Evolutionary conservation across 768 basidiomycete species (phyloP), one percentile per base, ranked within the genome.

Genomic region (Termitomyces heimii): DNA sequence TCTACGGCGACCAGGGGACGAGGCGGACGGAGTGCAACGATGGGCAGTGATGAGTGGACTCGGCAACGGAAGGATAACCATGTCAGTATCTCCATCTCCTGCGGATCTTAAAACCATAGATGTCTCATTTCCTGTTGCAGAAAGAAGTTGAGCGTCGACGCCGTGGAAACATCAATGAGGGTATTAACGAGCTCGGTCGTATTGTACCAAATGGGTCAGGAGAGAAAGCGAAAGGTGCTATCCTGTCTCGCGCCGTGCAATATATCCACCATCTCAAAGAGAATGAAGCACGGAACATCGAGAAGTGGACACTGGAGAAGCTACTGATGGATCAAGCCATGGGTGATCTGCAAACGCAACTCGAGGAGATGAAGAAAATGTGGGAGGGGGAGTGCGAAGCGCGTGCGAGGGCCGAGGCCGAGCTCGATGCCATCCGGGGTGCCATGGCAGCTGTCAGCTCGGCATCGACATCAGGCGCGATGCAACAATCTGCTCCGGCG

Each of bases 141-240:
- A 98, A 98, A 92, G 94, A 98, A 75, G 94, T 98, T 13, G 96
- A 99, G 70, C 89, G 96, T 53, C 84, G 93, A 37, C 87, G 96
- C 53, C 81, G 96, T 47, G 94, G 94, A 18, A 94, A 94, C 63
- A 98, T 99, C 73, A 97, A 96, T 72, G 90, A 95, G 60, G 95
- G 95, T 0, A 97, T 99, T 75, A 93, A 90, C 66, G 89, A 91
- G 64, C 85, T 98, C 16, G 88, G 89, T 0, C 82, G 86, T 0
- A 90, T 95, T 63, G 87, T 98, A 10, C 95, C 95, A 4, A 89
- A 86, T 62, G 89, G 86, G 28, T 85, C 88, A 0, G 90, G 91
- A 31, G 91, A 93, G 69, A 91, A 89, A 65, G 87, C 89, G 53
- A 97, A 98, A 67, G 92, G 93, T 20, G 89, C 89, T 3, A 89